phyloP scores from a whole-genome alignment of 352 stramenopile genomes.

The Pythium periplocum region DNA sequence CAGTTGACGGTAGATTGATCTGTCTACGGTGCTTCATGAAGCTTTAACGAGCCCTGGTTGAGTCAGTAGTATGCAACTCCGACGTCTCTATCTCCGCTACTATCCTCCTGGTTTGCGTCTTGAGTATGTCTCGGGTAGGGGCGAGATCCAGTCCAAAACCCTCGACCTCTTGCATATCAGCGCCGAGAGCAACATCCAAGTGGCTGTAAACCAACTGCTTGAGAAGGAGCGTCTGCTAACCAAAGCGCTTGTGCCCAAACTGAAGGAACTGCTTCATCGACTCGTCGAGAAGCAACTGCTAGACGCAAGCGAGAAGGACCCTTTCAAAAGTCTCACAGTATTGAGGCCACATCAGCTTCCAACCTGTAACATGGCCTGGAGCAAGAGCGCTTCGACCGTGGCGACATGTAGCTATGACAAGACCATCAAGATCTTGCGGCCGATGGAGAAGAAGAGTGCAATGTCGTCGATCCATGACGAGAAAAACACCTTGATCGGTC shows the following conservation, averaged over 20 bases:
- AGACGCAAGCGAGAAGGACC: constrained; percentile 19
- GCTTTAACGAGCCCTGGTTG: no score
- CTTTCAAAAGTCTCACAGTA: constrained; percentile 30
- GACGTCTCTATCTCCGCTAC: constrained; percentile 65
- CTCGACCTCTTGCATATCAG: constrained; percentile 64
- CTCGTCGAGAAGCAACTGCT: constrained; percentile 68
- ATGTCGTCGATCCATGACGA: constrained; percentile 14
- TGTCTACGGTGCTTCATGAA: no score
- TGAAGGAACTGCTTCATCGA: constrained; percentile 57
- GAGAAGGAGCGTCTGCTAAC: constrained; percentile 58
- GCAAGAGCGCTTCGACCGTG: constrained; percentile 54
- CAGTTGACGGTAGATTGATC: no score
- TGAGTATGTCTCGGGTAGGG: constrained; percentile 44
- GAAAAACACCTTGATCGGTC: constrained; percentile 33
- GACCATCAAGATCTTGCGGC: constrained; percentile 47
- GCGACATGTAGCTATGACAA: constrained; percentile 76
- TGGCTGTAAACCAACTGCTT: constrained; percentile 43
- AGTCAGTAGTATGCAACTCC: constrained; percentile 42
- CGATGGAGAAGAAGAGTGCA: constrained; percentile 21
- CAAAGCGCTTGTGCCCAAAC: constrained; percentile 28
- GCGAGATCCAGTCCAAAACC: constrained; percentile 40
- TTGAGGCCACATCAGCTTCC: constrained; percentile 52
- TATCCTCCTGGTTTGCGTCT: constrained; percentile 65
- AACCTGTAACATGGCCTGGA: constrained; percentile 69
- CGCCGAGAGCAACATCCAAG: constrained; percentile 59